These are phyloP conservation scores for Brasilioporus rufonigricans DNA, from an alignment of 768 basidiomycete species.

Conservation along the genomic window DNA sequence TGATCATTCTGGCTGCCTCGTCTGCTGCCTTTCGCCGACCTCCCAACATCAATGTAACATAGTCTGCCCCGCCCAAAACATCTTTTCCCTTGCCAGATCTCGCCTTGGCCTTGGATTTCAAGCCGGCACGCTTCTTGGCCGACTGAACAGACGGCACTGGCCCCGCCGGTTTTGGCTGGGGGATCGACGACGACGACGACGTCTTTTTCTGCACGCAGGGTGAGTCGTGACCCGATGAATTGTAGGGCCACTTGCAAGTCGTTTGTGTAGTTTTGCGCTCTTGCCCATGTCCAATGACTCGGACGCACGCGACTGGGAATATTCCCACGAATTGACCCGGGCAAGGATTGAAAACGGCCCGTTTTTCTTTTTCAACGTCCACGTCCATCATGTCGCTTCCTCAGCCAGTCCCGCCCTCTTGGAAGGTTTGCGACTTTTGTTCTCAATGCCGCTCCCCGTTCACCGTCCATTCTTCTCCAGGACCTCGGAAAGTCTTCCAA, in stretches of 20 bases:
- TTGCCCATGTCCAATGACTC: constrained; percentile 38
- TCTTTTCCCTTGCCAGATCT: constrained; percentile 34
- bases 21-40: constrained; percentile 62
- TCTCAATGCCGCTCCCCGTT: not conserved
- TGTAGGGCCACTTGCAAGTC: constrained; percentile 30
- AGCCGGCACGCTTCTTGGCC: constrained; percentile 28
- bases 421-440: constrained; percentile 61
- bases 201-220: constrained; percentile 26
- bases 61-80: constrained; percentile 77
- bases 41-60: constrained; percentile 69
- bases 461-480: constrained; percentile 37
- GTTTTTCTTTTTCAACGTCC: constrained; percentile 15
- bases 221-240: not conserved
- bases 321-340: constrained; percentile 34
- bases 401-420: constrained; percentile 95
- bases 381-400: constrained; percentile 74
- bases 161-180: constrained; percentile 5
- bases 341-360: constrained; percentile 7
- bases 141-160: constrained; percentile 12
- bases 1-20: constrained; percentile 43
- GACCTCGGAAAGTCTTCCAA: constrained; percentile 97
- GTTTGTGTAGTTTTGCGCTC: constrained; percentile 37
- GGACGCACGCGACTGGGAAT: not conserved
- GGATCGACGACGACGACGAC: not conserved
- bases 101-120: constrained; percentile 26